phyloP scores from a whole-genome alignment of 345 rosid species.

The Eucalyptus lansdowneana region DNA sequence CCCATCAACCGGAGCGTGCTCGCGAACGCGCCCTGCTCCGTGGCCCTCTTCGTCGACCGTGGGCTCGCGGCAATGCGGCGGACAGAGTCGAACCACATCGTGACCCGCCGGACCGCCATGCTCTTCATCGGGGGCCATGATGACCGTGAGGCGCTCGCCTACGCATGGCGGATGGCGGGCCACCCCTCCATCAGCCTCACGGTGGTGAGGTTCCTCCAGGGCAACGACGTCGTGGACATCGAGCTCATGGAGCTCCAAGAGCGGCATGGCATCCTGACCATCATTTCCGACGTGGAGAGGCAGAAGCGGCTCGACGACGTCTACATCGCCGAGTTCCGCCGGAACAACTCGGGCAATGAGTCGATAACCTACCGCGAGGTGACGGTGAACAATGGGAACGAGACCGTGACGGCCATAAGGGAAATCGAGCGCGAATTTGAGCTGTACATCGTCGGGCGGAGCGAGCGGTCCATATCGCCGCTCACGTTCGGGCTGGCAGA shows the following conservation, averaged over 20 bases:
- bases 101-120: background rate
- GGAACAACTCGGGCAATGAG: background rate
- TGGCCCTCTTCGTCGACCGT: constrained; percentile 16
- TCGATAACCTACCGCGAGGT: constrained; percentile 7
- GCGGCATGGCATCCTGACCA: background rate
- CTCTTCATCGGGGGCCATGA: constrained; percentile 29
- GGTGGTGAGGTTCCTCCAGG: constrained; percentile 10
- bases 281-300: background rate
- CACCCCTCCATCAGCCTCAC: background rate
- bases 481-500: constrained; percentile 11
- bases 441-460: constrained; percentile 20
- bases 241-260: background rate
- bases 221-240: background rate
- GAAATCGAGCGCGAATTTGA: background rate
- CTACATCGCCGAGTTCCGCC: constrained; percentile 16
- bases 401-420: constrained; percentile 1
- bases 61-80: background rate
- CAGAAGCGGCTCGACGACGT: constrained; percentile 9
- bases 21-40: constrained; percentile 10
- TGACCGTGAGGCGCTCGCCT: constrained; percentile 26
- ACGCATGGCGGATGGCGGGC: constrained; percentile 15
- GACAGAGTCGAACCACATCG: background rate
- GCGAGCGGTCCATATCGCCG: constrained; percentile 7
- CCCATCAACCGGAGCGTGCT: constrained; percentile 6
- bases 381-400: constrained; percentile 12